Percentiles rank a stretch among this genome's conserved stretches.
Conservation (phyloP, 2,329 filamentous ascomycete species). For the Fusarium humuli region DNA sequence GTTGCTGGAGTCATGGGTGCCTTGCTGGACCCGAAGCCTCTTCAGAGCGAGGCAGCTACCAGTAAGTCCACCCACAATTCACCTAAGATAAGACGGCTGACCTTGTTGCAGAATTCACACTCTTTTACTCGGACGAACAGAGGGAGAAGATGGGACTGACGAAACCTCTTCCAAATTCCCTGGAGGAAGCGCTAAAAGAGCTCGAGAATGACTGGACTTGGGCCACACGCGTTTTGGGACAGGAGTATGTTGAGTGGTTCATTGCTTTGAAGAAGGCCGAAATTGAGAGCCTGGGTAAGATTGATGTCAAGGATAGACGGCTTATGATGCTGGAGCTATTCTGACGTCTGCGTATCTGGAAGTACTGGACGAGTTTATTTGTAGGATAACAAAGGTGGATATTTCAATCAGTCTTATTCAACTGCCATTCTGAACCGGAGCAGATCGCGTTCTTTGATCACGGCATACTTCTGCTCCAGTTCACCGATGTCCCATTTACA, state of each 20-base stretch:
- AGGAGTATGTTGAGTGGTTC: constrained; percentile 19
- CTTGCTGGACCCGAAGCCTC: not conserved
- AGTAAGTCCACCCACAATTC: not conserved
- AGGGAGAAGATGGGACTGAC: not conserved
- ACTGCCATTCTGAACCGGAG: constrained; percentile 4
- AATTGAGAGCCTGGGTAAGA: not conserved
- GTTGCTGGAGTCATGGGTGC: constrained; percentile 1
- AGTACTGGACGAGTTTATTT: too few species aligned
- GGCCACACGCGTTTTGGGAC: not conserved
- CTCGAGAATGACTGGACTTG: constrained; percentile 3
- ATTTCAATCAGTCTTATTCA: not conserved
- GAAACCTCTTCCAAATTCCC: not conserved
- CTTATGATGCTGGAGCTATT: not conserved
- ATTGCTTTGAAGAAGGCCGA: constrained; percentile 5
- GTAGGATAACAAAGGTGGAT: not conserved
- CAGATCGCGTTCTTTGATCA: not conserved
- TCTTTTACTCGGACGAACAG: constrained; percentile 2
- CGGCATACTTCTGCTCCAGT: not conserved
- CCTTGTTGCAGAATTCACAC: not conserved
- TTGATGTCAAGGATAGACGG: not conserved
- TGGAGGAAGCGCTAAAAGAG: constrained; percentile 1
- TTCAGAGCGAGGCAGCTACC: not conserved
- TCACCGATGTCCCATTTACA: constrained; percentile 13
- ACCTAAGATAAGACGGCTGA: not conserved
- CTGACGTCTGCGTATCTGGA: too few species aligned